Evolutionary conservation across 2,329 filamentous ascomycete species (phyloP).

Genomic region (Aspergillus novoparasiticus): DNA sequence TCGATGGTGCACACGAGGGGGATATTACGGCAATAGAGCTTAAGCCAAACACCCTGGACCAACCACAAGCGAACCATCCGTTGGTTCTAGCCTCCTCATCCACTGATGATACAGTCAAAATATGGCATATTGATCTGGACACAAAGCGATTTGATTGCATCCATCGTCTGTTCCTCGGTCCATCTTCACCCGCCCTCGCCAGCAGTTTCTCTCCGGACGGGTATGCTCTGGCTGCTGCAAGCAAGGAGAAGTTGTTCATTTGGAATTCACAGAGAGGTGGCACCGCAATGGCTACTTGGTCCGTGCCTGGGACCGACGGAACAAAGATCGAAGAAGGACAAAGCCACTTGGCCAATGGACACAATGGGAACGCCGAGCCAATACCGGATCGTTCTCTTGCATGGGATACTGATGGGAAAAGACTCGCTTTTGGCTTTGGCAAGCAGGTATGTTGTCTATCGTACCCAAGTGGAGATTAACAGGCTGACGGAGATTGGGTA

Average conservation of each 20-base stretch:
- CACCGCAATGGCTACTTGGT: conserved; percentile 45
- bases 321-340: conserved; percentile 37
- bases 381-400: conserved; percentile 46
- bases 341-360: conserved; percentile 36
- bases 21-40: conserved; percentile 49
- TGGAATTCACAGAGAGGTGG: conserved; percentile 52
- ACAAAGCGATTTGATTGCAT: conserved; percentile 39
- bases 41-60: conserved; percentile 30
- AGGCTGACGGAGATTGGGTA: conserved; percentile 17
- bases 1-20: conserved; percentile 43
- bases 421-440: conserved; percentile 53
- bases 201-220: conserved; percentile 52
- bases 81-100: conserved; percentile 49
- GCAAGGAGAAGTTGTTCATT: conserved; percentile 46
- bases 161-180: conserved; percentile 40
- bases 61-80: conserved; percentile 24
- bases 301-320: conserved; percentile 32
- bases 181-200: conserved; percentile 42
- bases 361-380: conserved; percentile 34
- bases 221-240: conserved; percentile 48
- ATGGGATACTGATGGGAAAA: conserved; percentile 59
- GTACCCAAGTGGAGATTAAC: conserved; percentile 3
- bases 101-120: conserved; percentile 47
- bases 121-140: conserved; percentile 47
- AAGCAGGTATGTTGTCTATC: conserved; percentile 45